Percentiles rank a stretch among this genome's conserved stretches.
phyloP scores from a whole-genome alignment of 1,139 yeast genomes.

The Scheffersomyces illinoinensis region DNA sequence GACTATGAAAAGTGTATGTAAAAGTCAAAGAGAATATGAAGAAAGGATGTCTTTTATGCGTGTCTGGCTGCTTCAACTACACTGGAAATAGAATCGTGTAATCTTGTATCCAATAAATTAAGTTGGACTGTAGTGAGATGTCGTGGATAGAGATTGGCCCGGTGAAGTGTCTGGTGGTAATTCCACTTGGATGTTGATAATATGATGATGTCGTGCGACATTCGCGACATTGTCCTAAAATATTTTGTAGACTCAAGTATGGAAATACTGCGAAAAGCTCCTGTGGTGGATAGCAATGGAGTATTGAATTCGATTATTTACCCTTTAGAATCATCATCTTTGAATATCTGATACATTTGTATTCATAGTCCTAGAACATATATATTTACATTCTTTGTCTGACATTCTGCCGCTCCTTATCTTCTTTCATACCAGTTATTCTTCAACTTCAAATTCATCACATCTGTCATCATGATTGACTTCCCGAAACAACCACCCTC shows the following conservation, averaged over 20 bases:
- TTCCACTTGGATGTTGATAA: background rate
- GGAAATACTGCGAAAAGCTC: background rate
- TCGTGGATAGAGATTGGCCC: background rate
- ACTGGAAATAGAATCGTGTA: background rate
- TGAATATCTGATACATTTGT: background rate
- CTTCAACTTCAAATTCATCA: background rate
- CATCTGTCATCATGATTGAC: background rate
- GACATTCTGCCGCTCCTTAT: background rate
- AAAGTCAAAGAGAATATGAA: no score
- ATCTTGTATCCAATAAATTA: background rate
- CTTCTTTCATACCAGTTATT: background rate
- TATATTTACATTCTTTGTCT: background rate
- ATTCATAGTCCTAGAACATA: background rate
- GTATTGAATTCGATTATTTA: background rate
- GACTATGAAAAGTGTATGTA: background rate
- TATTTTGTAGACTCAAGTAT: background rate
- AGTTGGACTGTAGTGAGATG: background rate
- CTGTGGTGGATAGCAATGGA: background rate
- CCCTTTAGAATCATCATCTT: background rate
- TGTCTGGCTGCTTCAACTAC: background rate
- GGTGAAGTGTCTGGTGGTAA: background rate
- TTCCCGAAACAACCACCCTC: constrained; percentile 10
- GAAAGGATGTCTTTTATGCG: background rate
- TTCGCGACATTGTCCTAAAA: background rate
- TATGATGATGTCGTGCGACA: background rate